phyloP scores from a whole-genome alignment of 106 monocot species.

The Amphibolis antarctica region DNA sequence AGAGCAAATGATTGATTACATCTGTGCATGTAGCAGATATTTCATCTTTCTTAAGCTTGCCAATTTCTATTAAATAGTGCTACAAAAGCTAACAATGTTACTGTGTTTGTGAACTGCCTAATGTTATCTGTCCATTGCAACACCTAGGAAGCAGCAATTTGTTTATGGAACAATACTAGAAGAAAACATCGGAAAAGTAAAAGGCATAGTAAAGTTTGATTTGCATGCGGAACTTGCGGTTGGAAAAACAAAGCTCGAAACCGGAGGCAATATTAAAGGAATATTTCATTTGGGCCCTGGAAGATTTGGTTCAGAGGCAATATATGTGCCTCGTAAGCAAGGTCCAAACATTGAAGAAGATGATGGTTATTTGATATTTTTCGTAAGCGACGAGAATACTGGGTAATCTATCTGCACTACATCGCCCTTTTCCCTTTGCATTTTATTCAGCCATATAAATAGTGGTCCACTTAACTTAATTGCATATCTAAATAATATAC shows the following conservation, averaged over 20 bases:
- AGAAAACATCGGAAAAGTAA: conserved; percentile 41
- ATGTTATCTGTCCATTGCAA: neutral
- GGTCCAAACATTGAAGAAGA: conserved; percentile 57
- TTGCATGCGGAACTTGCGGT: conserved; percentile 44
- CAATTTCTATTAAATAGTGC: no score
- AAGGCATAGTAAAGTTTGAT: conserved; percentile 71
- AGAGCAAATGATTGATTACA: no score
- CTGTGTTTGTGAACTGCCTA: neutral
- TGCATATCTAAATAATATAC: neutral
- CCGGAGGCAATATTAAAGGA: conserved; percentile 68
- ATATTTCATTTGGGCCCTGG: conserved; percentile 60
- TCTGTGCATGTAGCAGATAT: no score
- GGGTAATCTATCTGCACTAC: no score
- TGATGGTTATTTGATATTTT: conserved; percentile 86
- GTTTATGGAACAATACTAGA: conserved; percentile 53
- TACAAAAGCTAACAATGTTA: no score
- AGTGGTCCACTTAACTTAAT: neutral
- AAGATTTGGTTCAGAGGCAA: conserved; percentile 67
- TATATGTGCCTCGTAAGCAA: conserved; percentile 66
- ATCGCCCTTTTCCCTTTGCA: neutral
- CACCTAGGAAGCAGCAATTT: conserved; percentile 62
- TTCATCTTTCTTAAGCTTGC: no score
- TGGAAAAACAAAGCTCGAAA: conserved; percentile 43
- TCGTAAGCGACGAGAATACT: conserved; percentile 66
- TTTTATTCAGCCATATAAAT: neutral